Evolutionary conservation across 2,329 filamentous ascomycete species (phyloP), one percentile per base, ranked within the genome.

Genomic region (Cytospora paraplurivora): DNA sequence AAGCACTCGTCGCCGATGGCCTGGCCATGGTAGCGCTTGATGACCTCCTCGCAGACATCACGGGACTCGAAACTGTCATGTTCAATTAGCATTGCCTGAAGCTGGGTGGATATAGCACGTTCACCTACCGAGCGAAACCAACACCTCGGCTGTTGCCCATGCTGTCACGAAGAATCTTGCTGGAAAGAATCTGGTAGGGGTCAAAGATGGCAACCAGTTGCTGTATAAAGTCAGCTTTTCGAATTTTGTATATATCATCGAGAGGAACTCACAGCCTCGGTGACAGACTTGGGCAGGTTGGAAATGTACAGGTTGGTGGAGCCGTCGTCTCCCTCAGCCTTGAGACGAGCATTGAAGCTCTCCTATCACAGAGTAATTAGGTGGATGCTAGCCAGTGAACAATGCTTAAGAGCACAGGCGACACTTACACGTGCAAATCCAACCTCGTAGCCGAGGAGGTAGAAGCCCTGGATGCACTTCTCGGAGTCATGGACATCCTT

Each of bases 281-380:
- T 96, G 83, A 96, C 88, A 67, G 88, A 87, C 77, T 94, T 93
- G 41, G 95, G 95, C 52, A 99, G 85, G 77, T 98, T 99, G 34
- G 96, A 99, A 67, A 98, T 93, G 77, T 99, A 99, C 67, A 99
- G 85, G 75, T 99, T 99, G 68, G 95, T 98, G 54, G 96, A 98
- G 50, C 78, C 73, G 59, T 90, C 91, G 72, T 99, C 94, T 62
- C 93, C 90, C 72, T 98, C 91, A 53, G 95, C 94, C 83, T 99
- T 98, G 71, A 99, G 90, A 70, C 96, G 93, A 69, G 93, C 93
- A 77, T 99, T 99, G 80, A 98, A 97, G 21, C 94, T 98, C 81
- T 98, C 95, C 90, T 96, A 32, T 60, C 55, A 10, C 12, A 10
- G 8, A 21, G n/a, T 21, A 12, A 19, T 47, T 49, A 53, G 59